phyloP scores from a whole-genome alignment of 345 rosid species.

The Syzygium aqueum region DNA sequence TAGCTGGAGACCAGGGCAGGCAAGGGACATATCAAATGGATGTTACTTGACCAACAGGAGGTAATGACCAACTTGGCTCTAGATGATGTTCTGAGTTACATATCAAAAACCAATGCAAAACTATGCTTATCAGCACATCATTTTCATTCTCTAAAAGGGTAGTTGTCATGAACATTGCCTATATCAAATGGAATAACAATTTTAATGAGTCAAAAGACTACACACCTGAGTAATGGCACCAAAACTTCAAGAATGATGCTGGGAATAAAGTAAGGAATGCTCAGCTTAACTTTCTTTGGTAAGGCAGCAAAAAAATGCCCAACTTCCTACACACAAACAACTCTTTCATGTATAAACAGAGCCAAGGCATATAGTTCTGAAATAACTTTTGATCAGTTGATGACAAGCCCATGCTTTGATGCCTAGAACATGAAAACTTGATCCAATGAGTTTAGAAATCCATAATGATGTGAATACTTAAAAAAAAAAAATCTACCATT shows the following conservation, averaged over 20 bases:
- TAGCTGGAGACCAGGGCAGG: too few relatives aligned
- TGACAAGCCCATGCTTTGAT: not conserved
- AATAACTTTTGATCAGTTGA: not conserved
- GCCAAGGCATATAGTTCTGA: not conserved
- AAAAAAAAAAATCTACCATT: too few relatives aligned
- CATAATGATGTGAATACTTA: not conserved
- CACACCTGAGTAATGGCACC: constrained; percentile 94
- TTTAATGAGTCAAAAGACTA: not conserved
- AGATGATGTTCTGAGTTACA: not conserved
- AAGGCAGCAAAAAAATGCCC: constrained; percentile 87
- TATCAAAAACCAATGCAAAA: not conserved
- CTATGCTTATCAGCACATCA: not conserved
- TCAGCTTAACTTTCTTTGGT: constrained; percentile 83
- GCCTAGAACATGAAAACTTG: not conserved
- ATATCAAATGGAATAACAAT: not conserved
- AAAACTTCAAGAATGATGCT: constrained; percentile 92
- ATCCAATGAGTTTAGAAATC: not conserved
- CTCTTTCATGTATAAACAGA: constrained; percentile 1
- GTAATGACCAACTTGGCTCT: not conserved
- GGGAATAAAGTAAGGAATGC: constrained; percentile 91
- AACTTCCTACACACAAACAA: constrained; percentile 53
- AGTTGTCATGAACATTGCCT: not conserved
- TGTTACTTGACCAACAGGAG: too few relatives aligned
- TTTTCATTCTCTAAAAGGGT: not conserved
- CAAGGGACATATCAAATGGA: too few relatives aligned